Base-by-base conservation (phyloP, 495 filamentous ascomycete genomes). In the Aspergillus incahuasiensis region DNA sequence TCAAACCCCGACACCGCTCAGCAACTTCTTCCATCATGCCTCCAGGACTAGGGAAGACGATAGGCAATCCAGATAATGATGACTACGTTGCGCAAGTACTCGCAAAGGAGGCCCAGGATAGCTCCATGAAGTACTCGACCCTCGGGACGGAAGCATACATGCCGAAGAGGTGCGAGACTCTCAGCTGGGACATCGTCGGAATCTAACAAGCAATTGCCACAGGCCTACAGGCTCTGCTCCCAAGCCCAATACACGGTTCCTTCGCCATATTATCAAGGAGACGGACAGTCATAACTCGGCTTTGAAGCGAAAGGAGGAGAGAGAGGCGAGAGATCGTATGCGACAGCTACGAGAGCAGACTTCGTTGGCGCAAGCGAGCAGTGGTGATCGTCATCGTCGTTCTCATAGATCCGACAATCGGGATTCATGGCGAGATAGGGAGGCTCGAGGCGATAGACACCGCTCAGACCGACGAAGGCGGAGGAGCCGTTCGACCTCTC, bases 201-300 rank as follows among this genome's bases (percentile, higher is more conserved):
- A 13, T 32, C 32, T 46, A 20, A 39, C 21, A 5, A 54, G 3
- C 12, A 9, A 16, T 47, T 62, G 12, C 49, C 24, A 48, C 56
- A 84, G 82, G 54, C 69, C 78, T 35, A 70, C 84, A 19, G 68
- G 77, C 22, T 82, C 82, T 62, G 89, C 90, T 49, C 90, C 90
- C 3, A 96, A 91, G 62, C 90, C 92, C 13, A 97, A 98, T 62
- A 96, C 88, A 0, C 78, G 89, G 41, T 97, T 97, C 61, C 75
- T 98, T 12, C 83, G 86, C 22, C 89, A 94, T 59, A 88, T 97
- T 49, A 88, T 98, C 60, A 86, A 86, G 55, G 87, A 95, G 54
- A 92, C 90, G 1, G 88, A 94, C 56, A 89, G 61, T 49, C 94
- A 98, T 69, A 98, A 98, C 80, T 82, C 89, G 12, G 88, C 91